Evolutionary conservation across 2,329 filamentous ascomycete genomes (phyloP), one percentile per base, ranked within the genome.

Genomic region (Cordyceps fumosorosea): DNA sequence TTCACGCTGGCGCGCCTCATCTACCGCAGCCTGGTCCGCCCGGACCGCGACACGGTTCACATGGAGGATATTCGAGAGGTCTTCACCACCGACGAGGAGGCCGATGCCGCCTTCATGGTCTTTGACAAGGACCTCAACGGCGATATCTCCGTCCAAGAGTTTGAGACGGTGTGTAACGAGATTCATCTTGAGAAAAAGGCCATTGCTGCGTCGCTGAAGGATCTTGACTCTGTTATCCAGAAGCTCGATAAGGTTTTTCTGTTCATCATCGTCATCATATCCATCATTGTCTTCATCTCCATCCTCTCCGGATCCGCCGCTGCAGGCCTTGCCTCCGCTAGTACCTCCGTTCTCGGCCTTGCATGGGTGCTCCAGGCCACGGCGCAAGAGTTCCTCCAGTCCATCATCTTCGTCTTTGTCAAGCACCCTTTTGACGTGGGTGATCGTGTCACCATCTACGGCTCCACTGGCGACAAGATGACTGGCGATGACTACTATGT

Each of bases 391-490:
- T 96, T 98, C 67, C 80, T 97, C 2, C 92, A 96, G 76, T 96
- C 92, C 11, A 86, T 93, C 71, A 90, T 97, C 67, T 97, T 97
- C 71, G 93, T 97, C 67, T 96, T 97, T 69, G 88, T 97, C 76
- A 97, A 97, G 78, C 93, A 98, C 72, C 93, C 93, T 0, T 98
- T 97, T 69, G 93, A 98, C 73, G 93, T 97, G 4, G 93, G 93
- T 60, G 93, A 98, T 73, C 88, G 93, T 69, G 91, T 98, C 7
- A 91, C 89, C 1, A 85, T 98, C 22, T 97, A 97, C 70, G 93
- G 93, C 60, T 96, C 92, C 69, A 91, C 91, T 0, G 93, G 93
- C 64, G 82, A 87, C n/a, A 73, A 82, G 18, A 82, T 91, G 70
- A 84, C 83, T 42, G 93, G 93, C 52, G 93, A 97, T 68, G 93